Evolutionary conservation across 495 filamentous ascomycete species (phyloP).

Genomic region (Penicillium soppii): DNA sequence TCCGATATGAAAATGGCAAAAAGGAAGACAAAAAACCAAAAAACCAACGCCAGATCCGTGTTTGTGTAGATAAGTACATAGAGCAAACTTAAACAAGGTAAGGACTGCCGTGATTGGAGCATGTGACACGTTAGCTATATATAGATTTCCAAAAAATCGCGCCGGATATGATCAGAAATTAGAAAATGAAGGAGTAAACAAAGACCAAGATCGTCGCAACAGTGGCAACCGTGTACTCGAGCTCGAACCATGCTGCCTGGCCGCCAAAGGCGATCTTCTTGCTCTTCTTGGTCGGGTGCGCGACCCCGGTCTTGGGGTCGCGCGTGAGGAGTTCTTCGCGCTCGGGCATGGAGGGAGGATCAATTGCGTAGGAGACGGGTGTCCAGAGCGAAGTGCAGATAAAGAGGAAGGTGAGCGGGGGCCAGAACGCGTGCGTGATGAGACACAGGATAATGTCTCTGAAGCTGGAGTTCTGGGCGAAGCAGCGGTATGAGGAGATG

Average conservation of each 20-base stretch:
- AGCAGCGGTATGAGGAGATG: slow-evolving; percentile 36
- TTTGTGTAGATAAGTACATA: neutral
- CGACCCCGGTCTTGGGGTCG: slow-evolving; percentile 46
- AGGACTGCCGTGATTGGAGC: neutral
- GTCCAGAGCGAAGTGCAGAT: slow-evolving; percentile 38
- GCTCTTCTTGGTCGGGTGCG: slow-evolving; percentile 38
- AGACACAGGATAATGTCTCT: slow-evolving; percentile 34
- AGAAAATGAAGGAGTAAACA: slow-evolving; percentile 40
- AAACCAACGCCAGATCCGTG: neutral
- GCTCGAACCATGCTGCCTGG: slow-evolving; percentile 44
- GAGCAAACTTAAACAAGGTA: neutral
- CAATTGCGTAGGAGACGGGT: slow-evolving; percentile 43
- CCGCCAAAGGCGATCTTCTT: slow-evolving; percentile 44
- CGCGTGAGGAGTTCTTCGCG: slow-evolving; percentile 42
- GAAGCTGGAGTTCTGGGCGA: slow-evolving; percentile 23
- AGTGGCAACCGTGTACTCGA: slow-evolving; percentile 40
- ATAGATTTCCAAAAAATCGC: neutral
- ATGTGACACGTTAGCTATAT: slow-evolving; percentile 10
- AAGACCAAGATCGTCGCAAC: slow-evolving; percentile 39
- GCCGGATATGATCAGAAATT: neutral
- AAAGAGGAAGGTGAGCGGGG: slow-evolving; percentile 40
- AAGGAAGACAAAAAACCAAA: neutral
- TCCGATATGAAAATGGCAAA: neutral
- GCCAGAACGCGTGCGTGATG: slow-evolving; percentile 51
- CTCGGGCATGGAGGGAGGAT: slow-evolving; percentile 42